Evolutionary conservation across 108 stramenopile genomes (phyloP), one percentile per base, ranked within the genome.

Genomic region (Skeletonema potamos): DNA sequence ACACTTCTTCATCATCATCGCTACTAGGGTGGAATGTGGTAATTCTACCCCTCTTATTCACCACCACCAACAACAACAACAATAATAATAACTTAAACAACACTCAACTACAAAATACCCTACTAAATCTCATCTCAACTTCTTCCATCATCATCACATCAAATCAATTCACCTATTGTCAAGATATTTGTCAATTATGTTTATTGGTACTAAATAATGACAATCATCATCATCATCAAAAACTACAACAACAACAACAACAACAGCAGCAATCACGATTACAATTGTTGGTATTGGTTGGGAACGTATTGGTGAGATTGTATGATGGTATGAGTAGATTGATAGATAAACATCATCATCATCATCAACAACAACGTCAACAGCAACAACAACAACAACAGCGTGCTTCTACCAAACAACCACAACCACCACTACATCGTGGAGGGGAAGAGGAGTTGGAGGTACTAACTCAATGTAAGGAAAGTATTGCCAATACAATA

Each of bases 41-140:
- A 9, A 70, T 77, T 69, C 55, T 77, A n/a, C 76, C 76, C 4
- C 33, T 77, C n/a, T 27, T 77, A 27, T 58, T 77, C 28, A 67
- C 62, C 4, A 58, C 29, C 33, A 22, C 12, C 9, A 57, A 55
- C 27, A 36, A n/a, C 28, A 48, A 20, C 43, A 54, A 3, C 58
- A 32, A 20, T 6, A 54, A 8, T 6, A 54, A n/a, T 5, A 28
- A 29, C 33, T 44, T 60, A 12, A 63, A 66, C 6, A 43, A 61
- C 41, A 46, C 57, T 66, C 41, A 20, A 24, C 20, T 70, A 17
- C 63, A 68, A 30, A 46, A 70, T 33, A 44, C 54, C 7, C 22
- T 78, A 18, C 29, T 78, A 46, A 39, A 60, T 61, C 15, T 78
- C 32, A 43, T 41, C 46, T 28, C 64, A 15, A 18, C 48, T 6